phyloP scores from a whole-genome alignment of 495 filamentous ascomycete species.

The Trichoderma virens region DNA sequence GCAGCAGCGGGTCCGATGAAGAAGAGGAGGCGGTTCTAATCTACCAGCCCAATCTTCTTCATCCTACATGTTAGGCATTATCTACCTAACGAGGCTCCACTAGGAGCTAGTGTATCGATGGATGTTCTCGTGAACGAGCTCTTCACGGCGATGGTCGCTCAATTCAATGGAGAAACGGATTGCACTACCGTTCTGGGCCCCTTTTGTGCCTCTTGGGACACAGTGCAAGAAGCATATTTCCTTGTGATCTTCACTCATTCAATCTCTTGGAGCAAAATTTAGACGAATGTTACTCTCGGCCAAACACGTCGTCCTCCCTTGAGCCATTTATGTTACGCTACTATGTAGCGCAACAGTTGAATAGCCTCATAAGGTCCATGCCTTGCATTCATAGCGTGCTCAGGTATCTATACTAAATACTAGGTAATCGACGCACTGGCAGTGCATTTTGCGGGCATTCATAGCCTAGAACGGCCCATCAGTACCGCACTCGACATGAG shows the following conservation, averaged over 20 bases:
- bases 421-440: too few relatives aligned
- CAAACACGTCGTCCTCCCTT: too few relatives aligned
- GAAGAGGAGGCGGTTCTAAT: constrained; percentile 58
- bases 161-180: background rate
- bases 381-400: too few relatives aligned
- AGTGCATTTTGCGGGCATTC: too few relatives aligned
- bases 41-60: background rate
- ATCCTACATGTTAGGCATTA: background rate
- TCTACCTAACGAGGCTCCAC: background rate
- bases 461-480: too few relatives aligned
- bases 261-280: background rate
- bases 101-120: background rate
- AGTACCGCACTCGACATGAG: too few relatives aligned
- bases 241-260: background rate
- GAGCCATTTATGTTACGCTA: too few relatives aligned
- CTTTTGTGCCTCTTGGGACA: background rate
- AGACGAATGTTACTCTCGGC: too few relatives aligned
- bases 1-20: constrained; percentile 56
- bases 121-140: background rate
- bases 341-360: too few relatives aligned
- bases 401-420: too few relatives aligned
- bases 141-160: background rate
- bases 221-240: background rate
- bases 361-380: too few relatives aligned
- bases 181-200: background rate